Conservation (phyloP, 2,329 filamentous ascomycete genomes). For the Xylariaceae sp. region DNA sequence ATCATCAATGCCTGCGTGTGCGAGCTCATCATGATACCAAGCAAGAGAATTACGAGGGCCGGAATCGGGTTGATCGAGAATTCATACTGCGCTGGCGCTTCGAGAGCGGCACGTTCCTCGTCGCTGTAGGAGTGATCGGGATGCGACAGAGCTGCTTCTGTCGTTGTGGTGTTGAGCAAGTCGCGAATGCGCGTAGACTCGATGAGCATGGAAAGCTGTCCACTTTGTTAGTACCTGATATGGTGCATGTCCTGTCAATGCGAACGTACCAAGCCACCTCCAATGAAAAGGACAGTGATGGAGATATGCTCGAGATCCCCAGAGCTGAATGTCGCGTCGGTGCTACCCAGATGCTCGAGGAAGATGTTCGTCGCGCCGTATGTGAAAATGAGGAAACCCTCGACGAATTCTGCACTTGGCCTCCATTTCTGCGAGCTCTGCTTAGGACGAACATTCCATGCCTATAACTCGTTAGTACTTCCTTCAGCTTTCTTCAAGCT, state of each 20-base stretch:
- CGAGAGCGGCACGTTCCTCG: conserved; percentile 46
- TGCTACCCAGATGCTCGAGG: conserved; percentile 76
- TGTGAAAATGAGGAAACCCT: conserved; percentile 83
- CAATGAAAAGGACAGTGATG: conserved; percentile 90
- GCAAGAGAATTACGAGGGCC: conserved; percentile 74
- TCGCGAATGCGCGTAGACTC: conserved; percentile 67
- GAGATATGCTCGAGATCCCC: conserved; percentile 87
- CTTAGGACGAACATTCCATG: conserved; percentile 80
- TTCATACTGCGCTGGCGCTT: conserved; percentile 60
- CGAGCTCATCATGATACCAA: conserved; percentile 92
- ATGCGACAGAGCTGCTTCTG: conserved; percentile 32
- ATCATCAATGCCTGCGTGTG: conserved; percentile 81
- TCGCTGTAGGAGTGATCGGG: conserved; percentile 35
- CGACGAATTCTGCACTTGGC: conserved; percentile 80
- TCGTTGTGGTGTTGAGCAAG: conserved; percentile 54
- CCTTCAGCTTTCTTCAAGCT: conserved; percentile 12
- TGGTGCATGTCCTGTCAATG: neutral
- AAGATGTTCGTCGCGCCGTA: conserved; percentile 91
- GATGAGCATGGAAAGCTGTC: conserved; percentile 60
- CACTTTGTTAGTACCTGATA: conserved; percentile 3
- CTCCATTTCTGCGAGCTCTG: conserved; percentile 55
- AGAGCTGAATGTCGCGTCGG: conserved; percentile 65
- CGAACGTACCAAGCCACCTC: conserved; percentile 71
- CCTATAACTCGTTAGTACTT: conserved; percentile 36
- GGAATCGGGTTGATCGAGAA: conserved; percentile 86